Evolutionary conservation across 768 basidiomycete genomes (phyloP).

Genomic region (Tubosaeta brunneosetosa): DNA sequence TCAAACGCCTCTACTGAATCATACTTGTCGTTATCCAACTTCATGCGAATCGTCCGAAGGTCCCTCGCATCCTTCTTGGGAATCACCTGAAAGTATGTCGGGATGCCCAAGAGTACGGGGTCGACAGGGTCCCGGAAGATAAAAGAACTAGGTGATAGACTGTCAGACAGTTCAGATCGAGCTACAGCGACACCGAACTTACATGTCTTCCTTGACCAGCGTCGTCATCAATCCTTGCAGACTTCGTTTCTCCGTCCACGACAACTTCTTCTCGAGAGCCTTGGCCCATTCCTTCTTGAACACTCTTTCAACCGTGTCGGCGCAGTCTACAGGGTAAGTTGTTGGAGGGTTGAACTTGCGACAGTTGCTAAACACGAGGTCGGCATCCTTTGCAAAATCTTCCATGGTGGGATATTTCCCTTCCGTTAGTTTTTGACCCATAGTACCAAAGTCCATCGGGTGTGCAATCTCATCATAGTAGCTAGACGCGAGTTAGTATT

Average conservation of each 20-base stretch:
- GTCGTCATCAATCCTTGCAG: conserved; percentile 66
- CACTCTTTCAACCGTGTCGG: conserved; percentile 65
- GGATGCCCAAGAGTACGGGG: conserved; percentile 75
- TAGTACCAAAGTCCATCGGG: conserved; percentile 94
- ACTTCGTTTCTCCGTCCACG: conserved; percentile 74
- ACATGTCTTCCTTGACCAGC: conserved; percentile 66
- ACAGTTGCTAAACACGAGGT: conserved; percentile 85
- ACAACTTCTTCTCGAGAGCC: conserved; percentile 64
- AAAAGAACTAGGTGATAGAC: conserved; percentile 48
- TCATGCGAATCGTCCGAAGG: conserved; percentile 72
- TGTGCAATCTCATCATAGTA: conserved; percentile 88
- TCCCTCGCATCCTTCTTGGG: conserved; percentile 84
- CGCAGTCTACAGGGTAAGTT: conserved; percentile 69
- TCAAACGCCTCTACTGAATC: conserved; percentile 73
- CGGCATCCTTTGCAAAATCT: conserved; percentile 72
- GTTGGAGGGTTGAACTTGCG: conserved; percentile 85
- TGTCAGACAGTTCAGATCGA: background rate
- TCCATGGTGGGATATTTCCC: conserved; percentile 77
- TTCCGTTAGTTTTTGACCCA: conserved; percentile 59
- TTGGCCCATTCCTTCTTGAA: conserved; percentile 89
- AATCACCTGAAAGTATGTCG: conserved; percentile 84
- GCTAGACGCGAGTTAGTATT: conserved; percentile 36
- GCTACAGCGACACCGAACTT: conserved; percentile 21
- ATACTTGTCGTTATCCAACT: conserved; percentile 80
- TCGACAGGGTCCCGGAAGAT: conserved; percentile 87